phyloP scores from a whole-genome alignment of 1,139 yeast genomes.

The Geotrichum cucujoidarum region DNA sequence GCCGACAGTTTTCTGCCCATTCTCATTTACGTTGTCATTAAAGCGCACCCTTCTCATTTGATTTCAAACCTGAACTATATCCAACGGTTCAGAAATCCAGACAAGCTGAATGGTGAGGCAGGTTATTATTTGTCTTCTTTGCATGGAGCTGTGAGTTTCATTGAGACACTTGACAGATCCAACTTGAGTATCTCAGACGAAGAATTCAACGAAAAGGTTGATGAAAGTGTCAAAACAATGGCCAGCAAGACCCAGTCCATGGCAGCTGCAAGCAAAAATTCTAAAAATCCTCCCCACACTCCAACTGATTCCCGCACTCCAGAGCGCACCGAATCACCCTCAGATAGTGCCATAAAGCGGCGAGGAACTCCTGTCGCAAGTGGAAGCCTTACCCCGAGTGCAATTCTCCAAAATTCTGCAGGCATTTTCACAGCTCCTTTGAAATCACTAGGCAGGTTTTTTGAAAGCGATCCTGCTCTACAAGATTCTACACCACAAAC shows the following conservation, averaged over 20 bases:
- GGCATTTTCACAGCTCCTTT: conserved; percentile 38
- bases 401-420: conserved; percentile 37
- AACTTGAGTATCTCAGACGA: conserved; percentile 59
- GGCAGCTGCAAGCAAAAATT: conserved; percentile 11
- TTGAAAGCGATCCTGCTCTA: conserved; percentile 31
- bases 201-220: conserved; percentile 49
- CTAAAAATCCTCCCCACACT: conserved; percentile 30
- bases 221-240: conserved; percentile 32
- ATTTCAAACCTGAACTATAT: conserved; percentile 79
- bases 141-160: conserved; percentile 77
- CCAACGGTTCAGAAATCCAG: conserved; percentile 72
- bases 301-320: conserved; percentile 21
- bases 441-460: conserved; percentile 32
- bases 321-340: not conserved
- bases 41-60: conserved; percentile 57
- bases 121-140: conserved; percentile 83
- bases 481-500: conserved; percentile 12
- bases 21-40: conserved; percentile 70
- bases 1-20: conserved; percentile 93
- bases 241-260: conserved; percentile 27
- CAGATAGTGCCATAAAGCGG: not conserved
- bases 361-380: not conserved
- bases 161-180: conserved; percentile 53
- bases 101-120: conserved; percentile 78
- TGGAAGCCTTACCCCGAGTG: conserved; percentile 30